Evolutionary conservation across 2,329 filamentous ascomycete species (phyloP).

Genomic region (Microsporum canis): DNA sequence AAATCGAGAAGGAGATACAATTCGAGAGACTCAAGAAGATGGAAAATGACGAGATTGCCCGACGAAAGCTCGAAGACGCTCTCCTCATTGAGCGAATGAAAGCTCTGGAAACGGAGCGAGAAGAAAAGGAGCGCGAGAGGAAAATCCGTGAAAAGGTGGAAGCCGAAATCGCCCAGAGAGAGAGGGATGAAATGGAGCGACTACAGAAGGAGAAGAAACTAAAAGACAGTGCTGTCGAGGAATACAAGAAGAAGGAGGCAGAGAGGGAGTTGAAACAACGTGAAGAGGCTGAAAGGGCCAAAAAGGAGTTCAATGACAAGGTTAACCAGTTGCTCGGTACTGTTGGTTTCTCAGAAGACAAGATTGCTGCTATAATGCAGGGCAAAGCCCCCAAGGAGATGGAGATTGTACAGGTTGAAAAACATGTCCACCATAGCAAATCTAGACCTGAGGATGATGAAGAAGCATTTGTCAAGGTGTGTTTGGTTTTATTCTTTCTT

Average conservation of each 20-base stretch:
- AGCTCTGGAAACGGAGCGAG: slow-evolving; percentile 21
- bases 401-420: not conserved
- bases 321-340: slow-evolving; percentile 29
- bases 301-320: slow-evolving; percentile 40
- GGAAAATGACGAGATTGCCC: slow-evolving; percentile 18
- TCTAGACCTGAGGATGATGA: slow-evolving; percentile 14
- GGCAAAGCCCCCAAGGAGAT: slow-evolving; percentile 10
- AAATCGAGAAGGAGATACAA: slow-evolving; percentile 24
- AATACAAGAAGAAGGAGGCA: slow-evolving; percentile 41
- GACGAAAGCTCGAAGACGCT: slow-evolving; percentile 16
- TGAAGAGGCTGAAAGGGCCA: slow-evolving; percentile 39
- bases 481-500: too few species aligned
- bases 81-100: slow-evolving; percentile 18
- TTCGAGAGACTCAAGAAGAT: slow-evolving; percentile 24
- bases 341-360: slow-evolving; percentile 29
- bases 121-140: slow-evolving; percentile 39
- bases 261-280: slow-evolving; percentile 40
- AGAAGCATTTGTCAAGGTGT: slow-evolving; percentile 14
- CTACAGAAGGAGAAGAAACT: slow-evolving; percentile 28
- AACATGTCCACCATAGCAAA: not conserved
- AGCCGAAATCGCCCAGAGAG: slow-evolving; percentile 21
- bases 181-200: slow-evolving; percentile 27
- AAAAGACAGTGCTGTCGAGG: slow-evolving; percentile 42
- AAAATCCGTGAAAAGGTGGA: slow-evolving; percentile 30
- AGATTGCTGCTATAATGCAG: slow-evolving; percentile 32